Conservation (phyloP, 192 early-diverging fungal species). For the Entomortierella chlamydospora region DNA sequence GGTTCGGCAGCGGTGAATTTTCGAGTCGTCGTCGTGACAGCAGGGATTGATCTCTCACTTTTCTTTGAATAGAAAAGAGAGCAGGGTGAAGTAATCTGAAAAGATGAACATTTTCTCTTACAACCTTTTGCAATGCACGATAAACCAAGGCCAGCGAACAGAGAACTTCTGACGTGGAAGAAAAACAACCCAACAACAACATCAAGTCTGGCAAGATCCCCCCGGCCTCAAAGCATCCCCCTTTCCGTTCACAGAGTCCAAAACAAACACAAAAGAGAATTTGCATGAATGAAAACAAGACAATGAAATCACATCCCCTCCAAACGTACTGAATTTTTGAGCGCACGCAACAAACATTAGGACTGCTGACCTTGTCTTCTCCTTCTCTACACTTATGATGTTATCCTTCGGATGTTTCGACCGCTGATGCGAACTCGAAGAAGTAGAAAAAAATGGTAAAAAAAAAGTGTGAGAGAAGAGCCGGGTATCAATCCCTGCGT, state of each 20-base stretch:
- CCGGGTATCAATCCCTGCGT: neutral
- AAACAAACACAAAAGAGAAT: neutral
- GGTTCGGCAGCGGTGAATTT: constrained; percentile 11
- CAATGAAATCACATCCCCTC: neutral
- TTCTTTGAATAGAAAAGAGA: neutral
- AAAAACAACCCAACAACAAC: neutral
- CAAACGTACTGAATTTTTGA: constrained; percentile 1
- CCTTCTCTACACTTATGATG: neutral
- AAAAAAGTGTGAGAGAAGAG: neutral
- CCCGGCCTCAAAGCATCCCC: too few relatives aligned
- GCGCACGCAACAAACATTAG: neutral
- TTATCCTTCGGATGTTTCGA: constrained; percentile 9
- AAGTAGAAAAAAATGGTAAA: constrained; percentile 5
- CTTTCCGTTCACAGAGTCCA: constrained; percentile 2
- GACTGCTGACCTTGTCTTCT: constrained; percentile 22
- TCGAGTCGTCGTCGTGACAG: constrained; percentile 35
- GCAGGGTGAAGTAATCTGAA: neutral
- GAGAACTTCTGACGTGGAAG: neutral
- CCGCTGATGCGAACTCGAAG: constrained; percentile 2
- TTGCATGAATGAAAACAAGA: constrained; percentile 14
- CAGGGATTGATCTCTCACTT: constrained; percentile 9
- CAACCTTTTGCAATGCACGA: neutral
- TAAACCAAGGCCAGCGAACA: neutral
- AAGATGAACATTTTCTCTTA: neutral
- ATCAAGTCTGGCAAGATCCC: neutral